Evolutionary conservation across 2,329 filamentous ascomycete genomes (phyloP).

Genomic region (Aureobasidium namibiae): DNA sequence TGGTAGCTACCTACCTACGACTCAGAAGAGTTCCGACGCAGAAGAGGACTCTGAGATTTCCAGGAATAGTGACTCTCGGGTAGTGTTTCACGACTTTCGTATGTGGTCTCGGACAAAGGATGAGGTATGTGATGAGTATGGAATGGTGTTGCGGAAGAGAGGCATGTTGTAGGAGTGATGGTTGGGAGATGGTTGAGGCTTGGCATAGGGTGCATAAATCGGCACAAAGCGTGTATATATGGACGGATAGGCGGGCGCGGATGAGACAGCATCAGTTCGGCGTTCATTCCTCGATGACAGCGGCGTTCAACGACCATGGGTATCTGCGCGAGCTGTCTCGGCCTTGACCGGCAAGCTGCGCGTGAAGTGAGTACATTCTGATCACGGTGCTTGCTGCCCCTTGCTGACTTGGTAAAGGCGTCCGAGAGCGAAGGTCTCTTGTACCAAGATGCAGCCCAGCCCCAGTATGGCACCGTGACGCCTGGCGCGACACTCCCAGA

Average conservation of each 20-base stretch:
- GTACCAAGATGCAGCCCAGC: slow-evolving; percentile 33
- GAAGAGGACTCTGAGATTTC: no score
- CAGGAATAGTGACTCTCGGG: not conserved
- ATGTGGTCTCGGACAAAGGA: not conserved
- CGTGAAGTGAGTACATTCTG: slow-evolving; percentile 32
- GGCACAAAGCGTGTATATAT: not conserved
- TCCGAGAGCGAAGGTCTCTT: slow-evolving; percentile 40
- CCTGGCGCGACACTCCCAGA: slow-evolving; percentile 29
- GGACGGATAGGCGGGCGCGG: not conserved
- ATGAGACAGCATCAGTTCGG: not conserved
- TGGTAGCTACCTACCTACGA: not conserved
- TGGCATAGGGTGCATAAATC: not conserved
- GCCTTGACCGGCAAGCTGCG: slow-evolving; percentile 35
- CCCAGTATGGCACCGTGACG: slow-evolving; percentile 37
- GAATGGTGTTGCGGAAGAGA: slow-evolving; percentile 9
- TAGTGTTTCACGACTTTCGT: slow-evolving; percentile 6
- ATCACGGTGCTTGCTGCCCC: not conserved
- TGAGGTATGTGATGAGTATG: slow-evolving; percentile 19
- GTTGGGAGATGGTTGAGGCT: slow-evolving; percentile 7
- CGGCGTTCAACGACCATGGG: slow-evolving; percentile 30
- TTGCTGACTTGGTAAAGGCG: slow-evolving; percentile 28
- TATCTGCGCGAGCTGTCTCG: slow-evolving; percentile 42
- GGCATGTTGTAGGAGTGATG: not conserved
- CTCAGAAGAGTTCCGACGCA: no score
- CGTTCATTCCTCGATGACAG: slow-evolving; percentile 7